Evolutionary conservation across 257 asterid genomes (phyloP), one percentile per base, ranked within the genome.

Genomic region (Hygrophila difformis): DNA sequence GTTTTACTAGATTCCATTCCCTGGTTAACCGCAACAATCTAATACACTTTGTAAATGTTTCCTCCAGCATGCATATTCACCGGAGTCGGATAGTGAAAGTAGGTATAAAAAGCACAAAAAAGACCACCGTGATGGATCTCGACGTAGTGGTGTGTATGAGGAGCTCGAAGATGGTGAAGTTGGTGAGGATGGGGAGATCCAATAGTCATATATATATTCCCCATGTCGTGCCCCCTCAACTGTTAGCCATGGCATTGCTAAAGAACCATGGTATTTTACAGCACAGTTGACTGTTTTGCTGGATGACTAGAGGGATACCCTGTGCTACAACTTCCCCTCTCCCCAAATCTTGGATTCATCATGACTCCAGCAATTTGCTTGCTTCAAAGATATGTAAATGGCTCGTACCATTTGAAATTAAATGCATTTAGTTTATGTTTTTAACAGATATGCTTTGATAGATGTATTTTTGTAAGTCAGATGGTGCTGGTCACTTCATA

Each of bases 161-260:
- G 98, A 91, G 78, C 96, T 86, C 43, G 96, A 91, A 78, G 96
- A 91, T 67, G 98, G 98, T 39, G 98, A 91, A 63, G 70, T 91
- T 24, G 96, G 98, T 40, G 98, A 91, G 71, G 96, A 91, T 70
- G 98, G 94, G 48, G 98, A 82, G 74, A 91, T 88, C 63, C 84
- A 75, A 52, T 88, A 81, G 62, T 43, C 20, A 14, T 21, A 38
- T 14, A n/a, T n/a, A n/a, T n/a, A n/a, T n/a, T n/a, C 8, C 18
- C 26, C 57, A 18, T 58, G 22, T 50, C 62, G 49, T 37, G 12
- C 9, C 44, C 31, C 49, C 18, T 6, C 8, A 17, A 22, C 39
- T 50, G 19, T 26, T 24, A 42, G 18, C 13, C 42, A 18, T 6
- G 31, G 5, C 55, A 16, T 23, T 13, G 17, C 29, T 44, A 44